A percentile compares a stretch with the other conserved stretches of the same genome.
Conservation (phyloP, 2,329 filamentous ascomycete species). For the Microcera coccophila region DNA sequence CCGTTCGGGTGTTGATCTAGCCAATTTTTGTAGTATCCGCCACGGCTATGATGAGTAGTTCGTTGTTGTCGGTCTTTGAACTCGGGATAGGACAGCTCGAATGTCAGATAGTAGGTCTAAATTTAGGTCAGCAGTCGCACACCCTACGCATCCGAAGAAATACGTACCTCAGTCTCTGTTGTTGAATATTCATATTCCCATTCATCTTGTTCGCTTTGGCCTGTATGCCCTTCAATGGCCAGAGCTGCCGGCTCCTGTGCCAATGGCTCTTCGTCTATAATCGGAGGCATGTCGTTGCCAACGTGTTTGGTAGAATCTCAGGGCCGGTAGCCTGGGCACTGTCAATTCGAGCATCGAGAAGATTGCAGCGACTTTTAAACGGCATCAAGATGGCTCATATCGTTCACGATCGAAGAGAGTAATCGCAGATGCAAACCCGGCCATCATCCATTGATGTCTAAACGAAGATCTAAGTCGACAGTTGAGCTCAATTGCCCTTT, state of each 20-base stretch:
- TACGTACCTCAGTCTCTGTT: constrained; percentile 56
- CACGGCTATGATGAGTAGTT: constrained; percentile 37
- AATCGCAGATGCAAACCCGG: too few species aligned
- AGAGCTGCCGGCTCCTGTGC: constrained; percentile 27
- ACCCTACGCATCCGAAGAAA: background rate
- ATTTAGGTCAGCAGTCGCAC: constrained; percentile 8
- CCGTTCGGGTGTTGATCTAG: constrained; percentile 29
- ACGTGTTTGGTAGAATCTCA: too few species aligned
- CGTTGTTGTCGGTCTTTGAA: constrained; percentile 46
- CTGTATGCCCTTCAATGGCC: constrained; percentile 27
- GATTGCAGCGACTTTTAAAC: too few species aligned
- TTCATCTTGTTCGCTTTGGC: constrained; percentile 49
- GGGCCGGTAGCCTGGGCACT: too few species aligned
- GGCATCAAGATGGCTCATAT: too few species aligned
- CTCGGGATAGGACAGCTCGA: constrained; percentile 60
- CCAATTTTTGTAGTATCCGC: constrained; percentile 47
- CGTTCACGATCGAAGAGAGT: too few species aligned
- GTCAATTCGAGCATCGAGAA: too few species aligned
- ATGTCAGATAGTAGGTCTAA: constrained; percentile 61
- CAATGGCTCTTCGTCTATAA: constrained; percentile 12
- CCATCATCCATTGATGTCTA: too few species aligned
- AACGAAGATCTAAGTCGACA: too few species aligned
- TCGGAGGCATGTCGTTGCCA: too few species aligned
- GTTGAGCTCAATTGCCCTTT: constrained; percentile 7
- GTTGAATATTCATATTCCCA: constrained; percentile 66